Evolutionary conservation across 305 asterid genomes (phyloP), one percentile per base, ranked within the genome.

Genomic region (Fraxinus nigra): DNA sequence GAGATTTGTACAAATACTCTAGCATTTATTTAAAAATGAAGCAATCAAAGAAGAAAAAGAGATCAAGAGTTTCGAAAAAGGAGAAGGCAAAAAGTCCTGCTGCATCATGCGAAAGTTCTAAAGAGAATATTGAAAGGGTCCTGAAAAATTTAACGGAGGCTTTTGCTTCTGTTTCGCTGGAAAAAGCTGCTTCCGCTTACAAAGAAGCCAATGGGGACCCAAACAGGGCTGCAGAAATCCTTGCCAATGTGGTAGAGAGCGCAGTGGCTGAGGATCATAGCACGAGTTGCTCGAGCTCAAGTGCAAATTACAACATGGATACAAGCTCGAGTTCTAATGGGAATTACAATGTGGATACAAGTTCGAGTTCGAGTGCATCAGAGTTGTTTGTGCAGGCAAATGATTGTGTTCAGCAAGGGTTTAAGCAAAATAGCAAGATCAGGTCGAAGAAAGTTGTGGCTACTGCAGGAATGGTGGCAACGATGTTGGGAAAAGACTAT

Each of bases 401-500:
- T 77, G 87, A 79, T 73, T 85, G 83, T 77, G 83, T 77, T 73
- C 84, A 82, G 40, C 84, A 86, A 35, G 91, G 85, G 82, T 78
- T 85, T 79, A 79, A 80, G 81, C 89, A 72, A 85, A 92, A 89
- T 85, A 82, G 87, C 73, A 89, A 78, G 81, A 81, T 85, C 46
- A 90, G 84, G 84, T 37, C 67, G 77, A 94, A 91, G 90, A 95
- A 85, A 85, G 90, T 89, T 74, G 85, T 92, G 78, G 98, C 99
- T 34, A 81, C 92, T 74, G 91, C 98, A 2, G 98, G 99, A 77
- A 91, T 87, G 1, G 97, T 95, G 34, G 92, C 98, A 5, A 81
- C 86, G 0, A 85, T 95, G 84, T 80, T 94, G 88, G 97, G 97
- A 73, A 95, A 93, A 86, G 97, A 92, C 79, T 95, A 95, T 61